Evolutionary conservation across 1,139 yeast species (phyloP).

Genomic region (Sugiyamaella xylanicola): DNA sequence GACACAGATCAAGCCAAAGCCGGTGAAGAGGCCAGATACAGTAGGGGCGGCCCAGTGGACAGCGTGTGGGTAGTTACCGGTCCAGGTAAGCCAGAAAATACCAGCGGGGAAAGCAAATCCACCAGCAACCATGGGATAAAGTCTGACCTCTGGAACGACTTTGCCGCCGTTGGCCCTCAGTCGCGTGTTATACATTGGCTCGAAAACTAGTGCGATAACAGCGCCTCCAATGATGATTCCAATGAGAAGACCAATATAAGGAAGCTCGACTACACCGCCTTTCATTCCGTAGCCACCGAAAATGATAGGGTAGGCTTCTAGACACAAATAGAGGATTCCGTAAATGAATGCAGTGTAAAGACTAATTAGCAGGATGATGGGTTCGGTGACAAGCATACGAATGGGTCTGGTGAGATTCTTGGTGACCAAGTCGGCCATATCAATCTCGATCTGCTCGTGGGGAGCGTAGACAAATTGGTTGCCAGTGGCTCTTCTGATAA

Average conservation of each 20-base stretch:
- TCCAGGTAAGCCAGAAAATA: slow-evolving; percentile 81
- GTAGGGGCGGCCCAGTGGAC: slow-evolving; percentile 86
- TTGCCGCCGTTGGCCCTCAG: slow-evolving; percentile 55
- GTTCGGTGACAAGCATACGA: slow-evolving; percentile 68
- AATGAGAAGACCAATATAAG: slow-evolving; percentile 50
- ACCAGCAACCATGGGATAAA: slow-evolving; percentile 72
- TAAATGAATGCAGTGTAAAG: slow-evolving; percentile 82
- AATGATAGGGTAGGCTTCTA: slow-evolving; percentile 78
- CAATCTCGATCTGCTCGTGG: slow-evolving; percentile 69
- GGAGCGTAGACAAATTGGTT: slow-evolving; percentile 86
- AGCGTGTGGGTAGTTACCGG: slow-evolving; percentile 65
- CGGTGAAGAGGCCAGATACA: slow-evolving; percentile 66
- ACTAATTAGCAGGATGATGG: slow-evolving; percentile 67
- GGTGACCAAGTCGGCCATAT: slow-evolving; percentile 63
- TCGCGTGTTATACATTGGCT: slow-evolving; percentile 44
- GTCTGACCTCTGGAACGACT: slow-evolving; percentile 76
- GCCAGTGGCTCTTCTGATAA: slow-evolving; percentile 51
- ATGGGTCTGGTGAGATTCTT: slow-evolving; percentile 74
- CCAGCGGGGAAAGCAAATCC: slow-evolving; percentile 73
- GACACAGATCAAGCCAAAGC: slow-evolving; percentile 70
- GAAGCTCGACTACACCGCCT: slow-evolving; percentile 54
- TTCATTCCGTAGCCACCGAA: slow-evolving; percentile 65
- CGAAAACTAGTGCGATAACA: slow-evolving; percentile 25
- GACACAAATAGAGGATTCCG: slow-evolving; percentile 74
- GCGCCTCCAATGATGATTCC: slow-evolving; percentile 45